These are phyloP conservation scores for Stephanodiscus minutulus DNA, from an alignment of 108 stramenopile genomes.

Conservation along the genomic window DNA sequence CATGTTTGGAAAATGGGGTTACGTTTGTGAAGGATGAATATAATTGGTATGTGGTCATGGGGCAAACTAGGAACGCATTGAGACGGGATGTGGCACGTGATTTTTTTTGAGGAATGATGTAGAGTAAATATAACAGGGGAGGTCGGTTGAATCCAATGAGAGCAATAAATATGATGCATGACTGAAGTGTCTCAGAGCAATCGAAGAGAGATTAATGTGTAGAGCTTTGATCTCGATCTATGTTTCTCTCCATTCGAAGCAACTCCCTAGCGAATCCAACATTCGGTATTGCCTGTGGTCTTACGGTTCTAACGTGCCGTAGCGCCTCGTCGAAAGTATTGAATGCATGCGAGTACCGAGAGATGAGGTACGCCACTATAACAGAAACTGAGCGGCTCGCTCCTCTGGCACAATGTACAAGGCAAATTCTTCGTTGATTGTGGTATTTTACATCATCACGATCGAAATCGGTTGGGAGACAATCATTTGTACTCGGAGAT, in stretches of 20 bases:
- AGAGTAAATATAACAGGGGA: neutral
- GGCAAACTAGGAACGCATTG: neutral
- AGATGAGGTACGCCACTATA: conserved; percentile 42
- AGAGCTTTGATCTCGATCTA: neutral
- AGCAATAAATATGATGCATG: neutral
- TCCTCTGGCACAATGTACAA: conserved; percentile 47
- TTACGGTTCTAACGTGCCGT: conserved; percentile 26
- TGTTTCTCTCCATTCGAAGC: conserved; percentile 7
- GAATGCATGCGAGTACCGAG: conserved; percentile 27
- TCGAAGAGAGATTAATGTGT: neutral
- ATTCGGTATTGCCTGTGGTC: conserved; percentile 36
- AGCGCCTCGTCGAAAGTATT: conserved; percentile 28
- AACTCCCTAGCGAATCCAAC: conserved; percentile 35
- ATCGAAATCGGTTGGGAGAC: neutral
- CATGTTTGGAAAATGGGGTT: conserved; percentile 6
- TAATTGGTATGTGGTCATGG: conserved; percentile 12
- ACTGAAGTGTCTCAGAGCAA: too few relatives aligned
- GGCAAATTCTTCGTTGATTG: conserved; percentile 33
- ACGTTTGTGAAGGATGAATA: conserved; percentile 5
- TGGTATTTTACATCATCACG: neutral
- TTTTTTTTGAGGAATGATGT: neutral
- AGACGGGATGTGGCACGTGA: conserved; percentile 3
- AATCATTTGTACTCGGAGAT: neutral
- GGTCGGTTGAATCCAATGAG: neutral
- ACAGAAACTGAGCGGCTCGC: conserved; percentile 42